Base-by-base conservation (phyloP, 2,329 filamentous ascomycete genomes). In the Colletotrichum cereale region DNA sequence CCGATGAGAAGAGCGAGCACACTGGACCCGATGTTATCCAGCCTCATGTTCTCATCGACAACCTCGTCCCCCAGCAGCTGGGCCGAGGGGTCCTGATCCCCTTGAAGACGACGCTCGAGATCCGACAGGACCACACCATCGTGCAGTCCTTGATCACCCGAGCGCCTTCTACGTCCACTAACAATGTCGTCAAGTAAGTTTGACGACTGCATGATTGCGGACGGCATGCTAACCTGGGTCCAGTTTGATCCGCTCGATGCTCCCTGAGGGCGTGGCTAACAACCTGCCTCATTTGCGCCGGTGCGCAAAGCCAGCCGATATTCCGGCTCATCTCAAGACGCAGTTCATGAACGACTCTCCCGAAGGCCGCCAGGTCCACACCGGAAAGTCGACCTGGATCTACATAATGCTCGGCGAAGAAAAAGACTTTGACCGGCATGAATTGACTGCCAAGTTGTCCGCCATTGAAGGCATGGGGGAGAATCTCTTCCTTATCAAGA, bases 261-360 rank as follows among this genome's bases (percentile, higher is more conserved):
- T 89, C 72, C 87, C 88, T 76, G 87, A 89, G 77, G 88, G 88
- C 79, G 86, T 87, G 77, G 87, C 86, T 86, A 88, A 90, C 81
- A 88, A 87, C 84, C 84, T 92, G 76, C 87, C 89, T 82, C 90
- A 96, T 82, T 86, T 96, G 67, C 92, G 93, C 74, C 89, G 93
- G 79, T 93, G 94, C 79, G 92, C 91, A 70, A 94, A 95, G 80
- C 88, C 88, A 57, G 84, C 85, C 64, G 91, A 92, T 77, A 85
- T 95, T 11, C 92, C 92, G 12, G 83, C 86, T 34, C 90, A 92
- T 75, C 84, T 93, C 73, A 90, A 90, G 79, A 84, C 86, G 7
- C 84, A 87, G 73, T 88, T 87, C 74, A 90, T 90, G 86, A 89
- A 89, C 75, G 86, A 87, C 70, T 84, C 83, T n/a, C 80, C 85